phyloP scores from a whole-genome alignment of 2,329 filamentous ascomycete species.

The Fusarium drepaniforme region DNA sequence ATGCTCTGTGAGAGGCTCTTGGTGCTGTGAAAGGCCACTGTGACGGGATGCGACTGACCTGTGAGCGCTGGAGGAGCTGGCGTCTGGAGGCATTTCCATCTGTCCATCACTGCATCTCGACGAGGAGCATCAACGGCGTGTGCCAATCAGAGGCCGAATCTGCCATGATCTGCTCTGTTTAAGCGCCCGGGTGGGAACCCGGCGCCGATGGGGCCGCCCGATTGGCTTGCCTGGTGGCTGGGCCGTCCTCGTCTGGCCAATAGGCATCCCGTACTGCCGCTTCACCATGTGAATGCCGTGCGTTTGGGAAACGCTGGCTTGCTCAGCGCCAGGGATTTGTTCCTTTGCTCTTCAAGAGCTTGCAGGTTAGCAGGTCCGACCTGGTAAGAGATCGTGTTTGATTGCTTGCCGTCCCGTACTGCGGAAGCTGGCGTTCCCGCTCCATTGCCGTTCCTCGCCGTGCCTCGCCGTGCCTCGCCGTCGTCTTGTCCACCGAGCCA shows the following conservation, averaged over 20 bases:
- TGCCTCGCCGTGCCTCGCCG: not conserved
- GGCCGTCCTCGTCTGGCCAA: constrained; percentile 40
- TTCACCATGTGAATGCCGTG: constrained; percentile 27
- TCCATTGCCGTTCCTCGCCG: not conserved
- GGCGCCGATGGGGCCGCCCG: constrained; percentile 26
- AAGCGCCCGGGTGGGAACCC: constrained; percentile 49
- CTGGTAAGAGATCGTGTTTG: constrained; percentile 21
- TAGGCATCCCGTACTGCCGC: constrained; percentile 25
- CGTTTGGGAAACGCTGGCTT: constrained; percentile 12
- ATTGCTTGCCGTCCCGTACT: not conserved
- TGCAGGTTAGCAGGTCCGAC: constrained; percentile 28
- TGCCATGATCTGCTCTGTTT: constrained; percentile 37
- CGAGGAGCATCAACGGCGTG: constrained; percentile 10
- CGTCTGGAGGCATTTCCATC: constrained; percentile 35
- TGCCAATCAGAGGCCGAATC: constrained; percentile 45
- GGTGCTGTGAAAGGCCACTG: constrained; percentile 30
- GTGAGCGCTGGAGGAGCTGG: constrained; percentile 35
- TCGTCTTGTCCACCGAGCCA: constrained; percentile 18
- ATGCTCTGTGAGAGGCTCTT: constrained; percentile 27
- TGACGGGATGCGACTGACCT: constrained; percentile 30
- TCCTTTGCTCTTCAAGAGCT: constrained; percentile 23
- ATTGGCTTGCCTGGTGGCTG: constrained; percentile 44
- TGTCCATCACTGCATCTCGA: constrained; percentile 31
- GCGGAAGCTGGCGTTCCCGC: not conserved
- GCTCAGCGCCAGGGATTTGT: constrained; percentile 24